A percentile compares a stretch with the other conserved stretches of the same genome.
Evolutionary conservation across 805 yeast genomes (phyloP).

Genomic region (Candida patagonica): DNA sequence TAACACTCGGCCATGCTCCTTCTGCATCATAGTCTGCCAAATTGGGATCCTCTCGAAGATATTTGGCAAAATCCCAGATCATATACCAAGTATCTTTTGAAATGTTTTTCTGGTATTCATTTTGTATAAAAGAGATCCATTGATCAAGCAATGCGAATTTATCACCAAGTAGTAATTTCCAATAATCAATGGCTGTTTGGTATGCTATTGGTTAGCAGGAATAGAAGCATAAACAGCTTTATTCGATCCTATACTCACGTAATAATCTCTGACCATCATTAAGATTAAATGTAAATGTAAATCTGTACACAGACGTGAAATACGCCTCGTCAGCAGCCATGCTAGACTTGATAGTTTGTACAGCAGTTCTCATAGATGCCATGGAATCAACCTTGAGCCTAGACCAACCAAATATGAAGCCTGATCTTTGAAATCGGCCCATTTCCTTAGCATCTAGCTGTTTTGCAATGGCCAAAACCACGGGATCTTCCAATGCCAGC

Average conservation of each 20-base stretch:
- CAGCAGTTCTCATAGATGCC: conserved; percentile 38
- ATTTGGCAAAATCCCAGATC: conserved; percentile 55
- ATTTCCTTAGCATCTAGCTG: conserved; percentile 55
- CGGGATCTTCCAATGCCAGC: conserved; percentile 64
- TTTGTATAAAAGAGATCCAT: conserved; percentile 52
- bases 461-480: conserved; percentile 61
- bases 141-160: conserved; percentile 23
- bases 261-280: conserved; percentile 53
- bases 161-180: conserved; percentile 57
- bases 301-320: conserved; percentile 55
- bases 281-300: conserved; percentile 56
- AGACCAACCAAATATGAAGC: conserved; percentile 53
- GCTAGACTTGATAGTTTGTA: conserved; percentile 28
- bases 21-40: conserved; percentile 60
- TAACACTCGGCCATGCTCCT: conserved; percentile 86
- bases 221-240: no score
- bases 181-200: conserved; percentile 64
- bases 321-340: conserved; percentile 27
- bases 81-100: conserved; percentile 79
- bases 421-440: conserved; percentile 46
- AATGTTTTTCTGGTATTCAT: conserved; percentile 38
- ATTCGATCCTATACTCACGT: conserved; percentile 21
- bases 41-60: conserved; percentile 40
- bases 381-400: conserved; percentile 23
- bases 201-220: conserved; percentile 21